Percentiles rank a stretch among this genome's conserved stretches.
Evolutionary conservation across 2,329 filamentous ascomycete genomes (phyloP).

Genomic region (Mariannaea sp.): DNA sequence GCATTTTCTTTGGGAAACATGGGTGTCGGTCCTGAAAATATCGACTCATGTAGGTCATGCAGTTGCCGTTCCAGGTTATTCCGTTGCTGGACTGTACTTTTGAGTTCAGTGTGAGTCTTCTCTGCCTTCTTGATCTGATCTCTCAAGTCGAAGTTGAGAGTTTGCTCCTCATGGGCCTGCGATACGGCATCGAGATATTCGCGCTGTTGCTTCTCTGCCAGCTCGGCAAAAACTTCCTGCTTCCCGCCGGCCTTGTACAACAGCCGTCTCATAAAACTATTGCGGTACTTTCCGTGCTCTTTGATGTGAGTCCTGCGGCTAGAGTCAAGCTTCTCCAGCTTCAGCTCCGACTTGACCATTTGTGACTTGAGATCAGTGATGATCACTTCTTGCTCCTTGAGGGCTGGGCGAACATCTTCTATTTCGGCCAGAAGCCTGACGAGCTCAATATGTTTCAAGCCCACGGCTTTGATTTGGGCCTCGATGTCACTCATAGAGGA

Average conservation of each 20-base stretch:
- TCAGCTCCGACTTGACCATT: constrained; percentile 43
- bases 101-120: constrained; percentile 42
- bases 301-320: constrained; percentile 53
- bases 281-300: constrained; percentile 58
- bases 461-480: constrained; percentile 46
- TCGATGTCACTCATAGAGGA: constrained; percentile 39
- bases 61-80: constrained; percentile 51
- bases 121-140: constrained; percentile 48
- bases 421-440: constrained; percentile 53
- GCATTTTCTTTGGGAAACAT: constrained; percentile 59
- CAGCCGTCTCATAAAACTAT: constrained; percentile 57
- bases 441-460: constrained; percentile 49
- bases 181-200: constrained; percentile 61
- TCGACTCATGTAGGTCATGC: constrained; percentile 54
- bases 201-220: constrained; percentile 57
- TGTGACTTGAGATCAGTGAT: constrained; percentile 52
- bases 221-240: constrained; percentile 46
- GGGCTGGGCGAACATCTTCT: constrained; percentile 52
- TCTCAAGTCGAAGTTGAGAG: constrained; percentile 48
- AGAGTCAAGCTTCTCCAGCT: constrained; percentile 46
- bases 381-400: constrained; percentile 52
- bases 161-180: constrained; percentile 51
- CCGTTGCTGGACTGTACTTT: constrained; percentile 44
- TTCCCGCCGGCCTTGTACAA: constrained; percentile 56
- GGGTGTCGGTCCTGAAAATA: constrained; percentile 59